Percentiles rank a stretch among this genome's conserved stretches.
Conservation (phyloP, 306 rosid species). For the Arachis stenosperma region DNA sequence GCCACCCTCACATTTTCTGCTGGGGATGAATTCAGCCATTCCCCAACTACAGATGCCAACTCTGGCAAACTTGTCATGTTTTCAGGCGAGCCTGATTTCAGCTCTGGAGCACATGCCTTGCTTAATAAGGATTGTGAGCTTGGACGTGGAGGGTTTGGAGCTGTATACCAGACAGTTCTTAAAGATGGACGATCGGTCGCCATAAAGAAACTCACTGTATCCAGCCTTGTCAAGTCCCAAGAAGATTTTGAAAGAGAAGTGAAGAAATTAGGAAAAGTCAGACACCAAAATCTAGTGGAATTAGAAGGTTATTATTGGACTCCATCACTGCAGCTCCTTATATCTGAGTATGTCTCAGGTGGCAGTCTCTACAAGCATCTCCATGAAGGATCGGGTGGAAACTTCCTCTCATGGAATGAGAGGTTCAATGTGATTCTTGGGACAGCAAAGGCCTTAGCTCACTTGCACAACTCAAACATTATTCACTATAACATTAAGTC, state of each 20-base stretch:
- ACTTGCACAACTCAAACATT: slow-evolving; percentile 80
- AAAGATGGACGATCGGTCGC: slow-evolving; percentile 93
- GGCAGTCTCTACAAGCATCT: slow-evolving; percentile 94
- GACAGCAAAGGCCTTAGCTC: slow-evolving; percentile 89
- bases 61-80: slow-evolving; percentile 99
- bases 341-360: slow-evolving; percentile 77
- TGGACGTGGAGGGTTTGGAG: slow-evolving; percentile 98
- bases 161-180: slow-evolving; percentile 87
- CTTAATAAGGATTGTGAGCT: slow-evolving; percentile 99
- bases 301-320: slow-evolving; percentile 99
- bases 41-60: slow-evolving; percentile 90
- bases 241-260: slow-evolving; percentile 97
- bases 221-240: slow-evolving; percentile 97
- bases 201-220: slow-evolving; percentile 96
- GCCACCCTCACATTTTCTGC: slow-evolving; percentile 76
- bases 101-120: slow-evolving; percentile 93
- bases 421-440: slow-evolving; percentile 90
- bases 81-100: slow-evolving; percentile 96
- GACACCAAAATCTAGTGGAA: slow-evolving; percentile 85
- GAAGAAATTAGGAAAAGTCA: slow-evolving; percentile 85
- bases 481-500: slow-evolving; percentile 97
- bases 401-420: slow-evolving; percentile 89
- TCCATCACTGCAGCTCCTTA: slow-evolving; percentile 93
- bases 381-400: slow-evolving; percentile 83
- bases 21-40: slow-evolving; percentile 86